Conservation (phyloP, 805 yeast species). For the Komagataella mondaviorum region DNA sequence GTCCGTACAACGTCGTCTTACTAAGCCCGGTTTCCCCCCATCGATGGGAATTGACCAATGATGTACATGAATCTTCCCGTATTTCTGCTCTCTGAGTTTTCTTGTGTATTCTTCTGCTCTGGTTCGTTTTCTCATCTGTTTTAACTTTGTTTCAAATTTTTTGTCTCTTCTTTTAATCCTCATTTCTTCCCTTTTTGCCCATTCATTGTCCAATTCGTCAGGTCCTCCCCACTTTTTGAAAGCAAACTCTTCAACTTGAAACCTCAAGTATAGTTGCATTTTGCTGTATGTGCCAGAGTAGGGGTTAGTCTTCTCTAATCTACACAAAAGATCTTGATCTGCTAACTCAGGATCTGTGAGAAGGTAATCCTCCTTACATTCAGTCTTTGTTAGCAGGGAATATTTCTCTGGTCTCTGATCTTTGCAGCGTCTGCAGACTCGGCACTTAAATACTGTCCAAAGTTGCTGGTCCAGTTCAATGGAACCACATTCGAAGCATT, state of each 20-base stretch:
- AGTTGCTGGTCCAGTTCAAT: slow-evolving; percentile 70
- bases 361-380: slow-evolving; percentile 84
- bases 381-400: slow-evolving; percentile 86
- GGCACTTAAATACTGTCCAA: slow-evolving; percentile 49
- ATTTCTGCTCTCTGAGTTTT: slow-evolving; percentile 43
- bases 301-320: slow-evolving; percentile 87
- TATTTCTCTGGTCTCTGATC: slow-evolving; percentile 74
- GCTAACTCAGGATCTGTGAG: slow-evolving; percentile 86
- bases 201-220: slow-evolving; percentile 83
- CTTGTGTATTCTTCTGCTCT: slow-evolving; percentile 85
- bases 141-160: slow-evolving; percentile 62
- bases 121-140: slow-evolving; percentile 82
- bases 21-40: slow-evolving; percentile 22
- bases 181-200: slow-evolving; percentile 69
- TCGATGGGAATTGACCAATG: slow-evolving; percentile 51
- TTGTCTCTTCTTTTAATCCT: slow-evolving; percentile 65
- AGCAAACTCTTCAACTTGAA: slow-evolving; percentile 89
- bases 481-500: slow-evolving; percentile 73
- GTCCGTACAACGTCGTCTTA: slow-evolving; percentile 51
- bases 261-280: slow-evolving; percentile 85
- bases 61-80: slow-evolving; percentile 57
- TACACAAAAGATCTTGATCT: slow-evolving; percentile 53
- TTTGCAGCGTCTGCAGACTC: slow-evolving; percentile 75
- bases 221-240: slow-evolving; percentile 91
- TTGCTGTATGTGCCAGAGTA: slow-evolving; percentile 79